Percentiles rank a stretch among this genome's conserved stretches.
These are phyloP conservation scores for Epichloe glyceriae DNA, from an alignment of 2,329 filamentous ascomycete genomes.

Conservation along the genomic window DNA sequence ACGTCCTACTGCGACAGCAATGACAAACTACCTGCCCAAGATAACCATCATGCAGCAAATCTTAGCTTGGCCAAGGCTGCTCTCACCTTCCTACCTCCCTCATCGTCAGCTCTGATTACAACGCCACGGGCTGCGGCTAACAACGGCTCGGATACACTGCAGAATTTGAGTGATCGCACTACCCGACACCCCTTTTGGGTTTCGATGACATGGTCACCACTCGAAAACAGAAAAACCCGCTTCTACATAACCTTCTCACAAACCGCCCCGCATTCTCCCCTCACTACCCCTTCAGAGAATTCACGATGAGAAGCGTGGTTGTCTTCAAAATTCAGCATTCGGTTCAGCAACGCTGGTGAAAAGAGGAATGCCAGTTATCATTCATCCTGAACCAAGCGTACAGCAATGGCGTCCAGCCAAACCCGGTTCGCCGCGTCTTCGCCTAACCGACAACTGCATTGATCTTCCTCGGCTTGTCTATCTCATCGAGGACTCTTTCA, in stretches of 20 bases:
- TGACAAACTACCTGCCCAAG: conserved; percentile 3
- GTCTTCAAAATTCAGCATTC: conserved; percentile 16
- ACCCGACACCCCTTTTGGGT: conserved; percentile 38
- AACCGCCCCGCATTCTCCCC: conserved; percentile 85
- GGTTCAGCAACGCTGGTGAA: conserved; percentile 69
- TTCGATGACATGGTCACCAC: conserved; percentile 40
- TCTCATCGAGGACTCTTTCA: conserved; percentile 89
- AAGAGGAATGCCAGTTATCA: conserved; percentile 75
- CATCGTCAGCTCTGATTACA: conserved; percentile 79
- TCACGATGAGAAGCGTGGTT: conserved; percentile 19
- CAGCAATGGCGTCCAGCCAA: conserved; percentile 55
- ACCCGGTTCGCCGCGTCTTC: conserved; percentile 46
- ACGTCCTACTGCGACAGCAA: neutral
- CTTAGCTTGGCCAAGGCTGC: conserved; percentile 58
- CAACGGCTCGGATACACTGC: conserved; percentile 5
- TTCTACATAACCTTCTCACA: conserved; percentile 91
- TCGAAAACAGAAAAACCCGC: conserved; percentile 54
- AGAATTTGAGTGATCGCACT: neutral
- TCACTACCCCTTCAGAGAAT: conserved; percentile 68
- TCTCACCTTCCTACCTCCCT: conserved; percentile 64
- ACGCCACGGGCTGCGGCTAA: conserved; percentile 70
- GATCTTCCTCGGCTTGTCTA: conserved; percentile 72
- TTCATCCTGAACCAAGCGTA: conserved; percentile 63
- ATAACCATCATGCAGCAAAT: conserved; percentile 49
- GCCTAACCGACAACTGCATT: conserved; percentile 66